These are phyloP conservation scores for Ganoderma lingzhi DNA, from an alignment of 1,284 basidiomycete species.

Conservation along the genomic window DNA sequence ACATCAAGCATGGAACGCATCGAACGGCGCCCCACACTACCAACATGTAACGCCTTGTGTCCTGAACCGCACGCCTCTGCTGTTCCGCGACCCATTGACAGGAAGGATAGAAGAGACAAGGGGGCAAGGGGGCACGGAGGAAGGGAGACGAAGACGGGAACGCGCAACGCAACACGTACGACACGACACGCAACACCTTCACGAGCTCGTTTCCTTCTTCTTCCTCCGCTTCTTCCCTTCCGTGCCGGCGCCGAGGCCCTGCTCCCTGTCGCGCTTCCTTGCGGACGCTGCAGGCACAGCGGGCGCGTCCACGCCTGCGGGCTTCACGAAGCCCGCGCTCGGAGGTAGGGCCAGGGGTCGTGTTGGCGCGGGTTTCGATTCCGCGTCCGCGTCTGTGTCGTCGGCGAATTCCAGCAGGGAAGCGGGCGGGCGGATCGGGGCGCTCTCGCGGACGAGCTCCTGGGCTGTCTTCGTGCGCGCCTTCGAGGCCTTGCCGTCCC, in stretches of 20 bases:
- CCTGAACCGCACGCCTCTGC: background rate
- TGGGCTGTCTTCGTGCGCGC: constrained; percentile 53
- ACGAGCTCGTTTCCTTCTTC: constrained; percentile 22
- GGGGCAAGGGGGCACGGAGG: background rate
- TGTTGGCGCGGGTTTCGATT: background rate
- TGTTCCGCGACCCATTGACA: background rate
- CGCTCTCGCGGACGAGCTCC: constrained; percentile 58
- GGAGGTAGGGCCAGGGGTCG: constrained; percentile 13
- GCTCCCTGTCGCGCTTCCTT: constrained; percentile 35
- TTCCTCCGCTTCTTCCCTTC: constrained; percentile 37
- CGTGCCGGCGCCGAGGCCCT: constrained; percentile 21
- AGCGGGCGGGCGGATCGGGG: constrained; percentile 36
- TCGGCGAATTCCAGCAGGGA: constrained; percentile 14
- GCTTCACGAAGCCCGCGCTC: constrained; percentile 56
- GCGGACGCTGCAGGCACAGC: constrained; percentile 3
- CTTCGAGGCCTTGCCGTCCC: constrained; percentile 34
- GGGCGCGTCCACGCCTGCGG: constrained; percentile 63
- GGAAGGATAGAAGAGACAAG: background rate
- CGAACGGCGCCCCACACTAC: constrained; percentile 5
- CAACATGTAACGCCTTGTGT: constrained; percentile 1
- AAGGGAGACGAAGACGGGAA: background rate
- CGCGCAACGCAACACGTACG: background rate
- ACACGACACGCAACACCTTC: constrained; percentile 1
- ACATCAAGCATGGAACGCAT: background rate
- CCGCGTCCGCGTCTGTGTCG: background rate